These are phyloP conservation scores for Trifolium dubium DNA, from an alignment of 306 rosid species.

Conservation along the genomic window DNA sequence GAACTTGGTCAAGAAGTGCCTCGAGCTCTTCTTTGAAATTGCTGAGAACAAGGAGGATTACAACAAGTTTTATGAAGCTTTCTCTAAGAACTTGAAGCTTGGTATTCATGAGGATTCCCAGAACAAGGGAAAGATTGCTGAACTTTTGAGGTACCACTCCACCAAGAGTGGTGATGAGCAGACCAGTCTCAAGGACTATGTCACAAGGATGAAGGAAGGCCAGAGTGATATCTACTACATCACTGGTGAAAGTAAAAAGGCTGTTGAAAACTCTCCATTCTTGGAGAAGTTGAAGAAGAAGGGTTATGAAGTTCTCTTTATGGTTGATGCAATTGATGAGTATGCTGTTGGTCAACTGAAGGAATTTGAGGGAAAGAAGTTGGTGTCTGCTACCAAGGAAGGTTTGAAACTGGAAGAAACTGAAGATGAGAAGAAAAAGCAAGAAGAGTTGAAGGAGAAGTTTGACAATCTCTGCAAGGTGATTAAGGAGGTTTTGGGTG, in stretches of 20 bases:
- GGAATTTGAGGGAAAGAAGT: slow-evolving; percentile 84
- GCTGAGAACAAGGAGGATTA: slow-evolving; percentile 95
- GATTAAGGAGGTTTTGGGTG: slow-evolving; percentile 83
- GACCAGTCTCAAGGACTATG: slow-evolving; percentile 86
- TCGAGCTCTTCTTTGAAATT: slow-evolving; percentile 77
- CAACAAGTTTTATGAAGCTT: slow-evolving; percentile 81
- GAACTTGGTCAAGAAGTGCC: slow-evolving; percentile 84
- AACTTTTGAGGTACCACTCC: slow-evolving; percentile 76
- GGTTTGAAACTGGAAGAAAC: slow-evolving; percentile 77
- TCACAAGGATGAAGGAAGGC: slow-evolving; percentile 92
- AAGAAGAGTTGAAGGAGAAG: slow-evolving; percentile 65
- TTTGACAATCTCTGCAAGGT: slow-evolving; percentile 85
- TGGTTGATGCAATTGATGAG: slow-evolving; percentile 93
- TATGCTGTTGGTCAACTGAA: slow-evolving; percentile 84
- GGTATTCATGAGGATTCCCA: slow-evolving; percentile 85
- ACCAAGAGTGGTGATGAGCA: slow-evolving; percentile 88
- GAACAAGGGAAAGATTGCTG: slow-evolving; percentile 81
- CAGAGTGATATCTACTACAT: slow-evolving; percentile 81
- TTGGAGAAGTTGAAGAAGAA: slow-evolving; percentile 86
- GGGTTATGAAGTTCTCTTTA: slow-evolving; percentile 75
- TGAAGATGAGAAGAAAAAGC: slow-evolving; percentile 68
- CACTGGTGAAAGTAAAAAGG: slow-evolving; percentile 87
- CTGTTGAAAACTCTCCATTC: slow-evolving; percentile 88
- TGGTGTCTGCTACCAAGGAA: slow-evolving; percentile 90
- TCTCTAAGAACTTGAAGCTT: slow-evolving; percentile 84